A percentile compares a stretch with the other conserved stretches of the same genome.
phyloP scores from a whole-genome alignment of 2,329 filamentous ascomycete genomes.

The Tolypocladium tundrense region DNA sequence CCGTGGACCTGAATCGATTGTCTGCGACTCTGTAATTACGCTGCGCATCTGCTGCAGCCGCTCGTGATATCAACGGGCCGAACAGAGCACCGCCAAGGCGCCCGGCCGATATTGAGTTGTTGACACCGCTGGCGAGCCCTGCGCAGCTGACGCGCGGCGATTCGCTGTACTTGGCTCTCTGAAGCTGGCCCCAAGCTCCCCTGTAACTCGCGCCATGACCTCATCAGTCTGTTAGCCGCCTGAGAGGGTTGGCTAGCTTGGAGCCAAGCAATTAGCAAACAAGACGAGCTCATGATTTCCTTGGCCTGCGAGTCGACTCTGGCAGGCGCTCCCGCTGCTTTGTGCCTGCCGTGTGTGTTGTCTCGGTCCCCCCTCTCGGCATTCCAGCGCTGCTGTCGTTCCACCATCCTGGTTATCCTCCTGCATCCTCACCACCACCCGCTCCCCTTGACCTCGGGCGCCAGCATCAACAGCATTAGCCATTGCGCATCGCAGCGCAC shows the following conservation, averaged over 20 bases:
- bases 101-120: not conserved
- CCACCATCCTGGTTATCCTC: not conserved
- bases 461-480: not conserved
- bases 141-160: not conserved
- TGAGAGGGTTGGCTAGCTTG: not conserved
- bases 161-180: too few species aligned
- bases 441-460: not conserved
- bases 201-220: slow-evolving; percentile 1
- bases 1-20: not conserved
- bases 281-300: not conserved
- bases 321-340: not conserved
- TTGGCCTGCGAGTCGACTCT: not conserved
- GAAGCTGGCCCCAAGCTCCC: not conserved
- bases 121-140: too few species aligned
- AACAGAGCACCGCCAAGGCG: not conserved
- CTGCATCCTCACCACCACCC: not conserved
- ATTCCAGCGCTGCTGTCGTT: not conserved
- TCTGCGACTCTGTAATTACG: not conserved
- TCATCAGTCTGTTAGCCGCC: not conserved
- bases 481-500: not conserved
- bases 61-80: not conserved
- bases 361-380: not conserved
- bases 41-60: too few species aligned
- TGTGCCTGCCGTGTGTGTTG: not conserved
- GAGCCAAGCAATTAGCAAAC: not conserved